Conservation (phyloP, 805 yeast species). For the Diddensiella transvaalensis region DNA sequence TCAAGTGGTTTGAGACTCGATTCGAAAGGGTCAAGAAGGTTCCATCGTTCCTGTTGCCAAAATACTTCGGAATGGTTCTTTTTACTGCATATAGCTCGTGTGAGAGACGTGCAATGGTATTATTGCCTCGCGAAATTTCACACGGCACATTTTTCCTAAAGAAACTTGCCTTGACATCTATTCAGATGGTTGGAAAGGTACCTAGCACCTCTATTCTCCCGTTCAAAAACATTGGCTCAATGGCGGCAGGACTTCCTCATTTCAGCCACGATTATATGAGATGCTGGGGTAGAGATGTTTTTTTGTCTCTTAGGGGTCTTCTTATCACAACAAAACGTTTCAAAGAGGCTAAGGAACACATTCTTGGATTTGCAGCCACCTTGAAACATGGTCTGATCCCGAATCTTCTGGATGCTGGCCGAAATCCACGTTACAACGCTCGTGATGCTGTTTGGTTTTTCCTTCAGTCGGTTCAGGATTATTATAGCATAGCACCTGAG, state of each 20-base stretch:
- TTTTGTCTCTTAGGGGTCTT: constrained; percentile 80
- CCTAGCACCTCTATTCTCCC: constrained; percentile 75
- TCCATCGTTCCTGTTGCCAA: constrained; percentile 81
- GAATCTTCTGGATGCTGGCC: constrained; percentile 85
- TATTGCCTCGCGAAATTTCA: constrained; percentile 53
- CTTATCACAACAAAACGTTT: constrained; percentile 71
- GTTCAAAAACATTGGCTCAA: constrained; percentile 52
- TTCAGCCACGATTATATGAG: constrained; percentile 89
- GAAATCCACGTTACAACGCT: constrained; percentile 92
- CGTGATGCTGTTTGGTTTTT: constrained; percentile 98
- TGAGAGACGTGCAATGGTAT: constrained; percentile 58
- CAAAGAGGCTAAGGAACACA: constrained; percentile 77
- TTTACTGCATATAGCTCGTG: constrained; percentile 84
- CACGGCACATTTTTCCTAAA: constrained; percentile 71
- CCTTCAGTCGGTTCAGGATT: constrained; percentile 83
- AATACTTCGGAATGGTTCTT: constrained; percentile 78
- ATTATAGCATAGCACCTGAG: constrained; percentile 60
- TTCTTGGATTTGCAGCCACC: constrained; percentile 82
- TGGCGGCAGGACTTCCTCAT: constrained; percentile 97
- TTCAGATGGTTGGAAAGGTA: constrained; percentile 80
- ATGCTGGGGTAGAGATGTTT: constrained; percentile 98
- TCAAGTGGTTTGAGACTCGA: constrained; percentile 66
- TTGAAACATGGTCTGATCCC: constrained; percentile 95
- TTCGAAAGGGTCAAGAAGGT: constrained; percentile 57
- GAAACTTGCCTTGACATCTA: constrained; percentile 70